Evolutionary conservation across 208 protist species (phyloP).

Genomic region (Acanthamoeba royreba): DNA sequence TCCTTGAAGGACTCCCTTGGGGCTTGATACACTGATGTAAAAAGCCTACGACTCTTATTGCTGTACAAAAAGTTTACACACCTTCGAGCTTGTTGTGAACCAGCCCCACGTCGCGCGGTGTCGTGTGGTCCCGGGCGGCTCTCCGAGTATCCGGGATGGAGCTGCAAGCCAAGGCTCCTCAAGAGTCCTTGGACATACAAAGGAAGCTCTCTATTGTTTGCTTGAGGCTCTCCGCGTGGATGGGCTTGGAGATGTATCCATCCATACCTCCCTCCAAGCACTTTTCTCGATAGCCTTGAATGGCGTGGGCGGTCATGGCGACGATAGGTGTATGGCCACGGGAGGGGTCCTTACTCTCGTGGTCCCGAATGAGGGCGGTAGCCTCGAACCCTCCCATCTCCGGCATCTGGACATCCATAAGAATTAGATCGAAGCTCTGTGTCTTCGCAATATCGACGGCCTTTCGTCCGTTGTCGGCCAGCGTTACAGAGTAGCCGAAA

Average conservation of each 20-base stretch:
- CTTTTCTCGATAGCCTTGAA: slow-evolving; percentile 44
- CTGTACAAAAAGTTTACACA: no score
- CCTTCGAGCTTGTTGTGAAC: no score
- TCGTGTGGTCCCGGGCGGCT: no score
- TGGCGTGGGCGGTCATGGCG: slow-evolving; percentile 64
- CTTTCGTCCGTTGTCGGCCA: slow-evolving; percentile 59
- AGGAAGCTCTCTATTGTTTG: slow-evolving; percentile 55
- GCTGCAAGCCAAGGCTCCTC: not conserved
- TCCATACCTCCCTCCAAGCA: slow-evolving; percentile 66
- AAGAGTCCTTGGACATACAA: not conserved
- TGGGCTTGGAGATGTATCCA: slow-evolving; percentile 64
- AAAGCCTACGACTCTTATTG: no score
- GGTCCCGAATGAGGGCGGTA: no score
- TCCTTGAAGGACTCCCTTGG: no score
- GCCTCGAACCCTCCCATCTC: slow-evolving; percentile 62
- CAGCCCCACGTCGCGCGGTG: no score
- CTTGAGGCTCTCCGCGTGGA: slow-evolving; percentile 40
- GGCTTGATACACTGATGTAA: no score
- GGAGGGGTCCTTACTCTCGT: not conserved
- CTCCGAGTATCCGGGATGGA: not conserved
- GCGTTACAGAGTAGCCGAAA: slow-evolving; percentile 50
- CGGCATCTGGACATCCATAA: slow-evolving; percentile 67
- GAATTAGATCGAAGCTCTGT: slow-evolving; percentile 56
- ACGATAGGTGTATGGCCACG: slow-evolving; percentile 48
- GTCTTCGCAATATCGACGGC: slow-evolving; percentile 34